Evolutionary conservation across 345 rosid species (phyloP).

Genomic region (Pistacia vera): DNA sequence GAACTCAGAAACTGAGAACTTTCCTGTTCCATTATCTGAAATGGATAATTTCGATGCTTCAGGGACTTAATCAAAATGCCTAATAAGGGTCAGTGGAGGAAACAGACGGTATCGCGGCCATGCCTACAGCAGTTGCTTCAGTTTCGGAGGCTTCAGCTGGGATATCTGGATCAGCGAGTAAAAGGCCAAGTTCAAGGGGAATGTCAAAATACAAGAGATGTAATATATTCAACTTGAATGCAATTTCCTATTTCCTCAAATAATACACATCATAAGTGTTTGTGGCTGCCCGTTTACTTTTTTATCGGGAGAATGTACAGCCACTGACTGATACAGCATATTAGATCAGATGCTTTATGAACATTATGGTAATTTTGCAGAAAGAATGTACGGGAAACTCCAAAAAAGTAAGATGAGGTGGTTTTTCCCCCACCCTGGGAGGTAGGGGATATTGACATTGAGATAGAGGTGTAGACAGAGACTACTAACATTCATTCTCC

Average conservation of each 20-base stretch:
- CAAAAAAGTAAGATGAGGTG: neutral
- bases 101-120: constrained; percentile 24
- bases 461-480: neutral
- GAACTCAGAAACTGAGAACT: constrained; percentile 53
- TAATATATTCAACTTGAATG: constrained; percentile 32
- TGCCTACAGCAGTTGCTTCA: constrained; percentile 18
- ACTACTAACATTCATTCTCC: neutral
- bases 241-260: neutral
- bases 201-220: constrained; percentile 41
- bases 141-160: constrained; percentile 29
- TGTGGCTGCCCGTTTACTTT: neutral
- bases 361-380: neutral
- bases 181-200: constrained; percentile 40
- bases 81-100: constrained; percentile 28
- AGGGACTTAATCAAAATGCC: constrained; percentile 35
- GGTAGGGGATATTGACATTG: neutral
- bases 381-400: neutral
- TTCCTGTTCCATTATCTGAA: constrained; percentile 75
- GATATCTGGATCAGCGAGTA: constrained; percentile 31
- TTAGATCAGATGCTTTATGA: constrained; percentile 3
- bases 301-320: neutral
- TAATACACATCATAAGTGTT: neutral
- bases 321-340: neutral
- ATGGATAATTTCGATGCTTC: constrained; percentile 44
- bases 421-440: too few relatives aligned